phyloP scores from a whole-genome alignment of 345 rosid species.

The Durio zibethinus region DNA sequence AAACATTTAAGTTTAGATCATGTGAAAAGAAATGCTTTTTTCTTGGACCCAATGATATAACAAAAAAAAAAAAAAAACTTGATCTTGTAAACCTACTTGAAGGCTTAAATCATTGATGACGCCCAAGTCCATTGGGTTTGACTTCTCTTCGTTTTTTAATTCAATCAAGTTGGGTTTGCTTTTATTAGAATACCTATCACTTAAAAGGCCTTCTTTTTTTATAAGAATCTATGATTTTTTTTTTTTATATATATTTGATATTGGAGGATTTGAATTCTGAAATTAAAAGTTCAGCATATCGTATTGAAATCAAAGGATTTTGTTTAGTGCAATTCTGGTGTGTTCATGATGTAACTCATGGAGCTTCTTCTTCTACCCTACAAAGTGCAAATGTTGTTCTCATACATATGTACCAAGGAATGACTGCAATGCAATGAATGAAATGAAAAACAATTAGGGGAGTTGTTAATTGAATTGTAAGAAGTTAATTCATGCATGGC shows the following conservation, averaged over 20 bases:
- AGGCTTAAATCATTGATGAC: background rate
- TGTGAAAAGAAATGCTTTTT: background rate
- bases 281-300: no score
- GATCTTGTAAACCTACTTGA: no score
- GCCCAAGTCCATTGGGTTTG: background rate
- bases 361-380: constrained; percentile 1
- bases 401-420: constrained; percentile 54
- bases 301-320: constrained; percentile 27
- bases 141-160: background rate
- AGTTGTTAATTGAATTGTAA: no score
- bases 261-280: no score
- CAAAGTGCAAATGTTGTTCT: constrained; percentile 19
- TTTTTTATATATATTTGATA: no score
- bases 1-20: background rate
- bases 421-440: constrained; percentile 36
- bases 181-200: no score
- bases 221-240: no score
- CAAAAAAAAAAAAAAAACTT: no score
- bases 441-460: background rate
- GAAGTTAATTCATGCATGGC: no score
- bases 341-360: constrained; percentile 13
- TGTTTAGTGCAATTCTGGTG: constrained; percentile 10
- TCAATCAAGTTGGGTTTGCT: no score
- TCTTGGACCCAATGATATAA: background rate
- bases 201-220: no score